A percentile compares a stretch with the other conserved stretches of the same genome.
Evolutionary conservation across 148 eudicot species (phyloP).

Genomic region (Limonium bicolor): DNA sequence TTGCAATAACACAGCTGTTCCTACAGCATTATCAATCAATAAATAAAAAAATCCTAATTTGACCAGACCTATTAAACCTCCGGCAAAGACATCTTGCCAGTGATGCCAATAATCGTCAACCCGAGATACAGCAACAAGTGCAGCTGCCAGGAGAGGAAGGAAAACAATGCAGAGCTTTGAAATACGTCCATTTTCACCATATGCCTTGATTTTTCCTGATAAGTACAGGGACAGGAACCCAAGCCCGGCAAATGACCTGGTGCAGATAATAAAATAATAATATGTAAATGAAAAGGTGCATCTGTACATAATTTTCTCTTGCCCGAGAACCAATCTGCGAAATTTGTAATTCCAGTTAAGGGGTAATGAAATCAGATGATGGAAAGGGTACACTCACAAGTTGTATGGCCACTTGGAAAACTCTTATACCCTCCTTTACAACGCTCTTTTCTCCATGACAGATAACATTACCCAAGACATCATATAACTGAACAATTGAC

Average conservation of each 20-base stretch:
- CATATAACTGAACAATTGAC: constrained; percentile 22
- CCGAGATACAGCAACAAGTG: constrained; percentile 67
- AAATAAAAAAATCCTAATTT: too few relatives aligned
- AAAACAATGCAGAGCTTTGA: constrained; percentile 56
- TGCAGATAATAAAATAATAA: not conserved
- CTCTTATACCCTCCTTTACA: constrained; percentile 86
- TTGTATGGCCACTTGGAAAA: constrained; percentile 89
- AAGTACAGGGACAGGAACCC: constrained; percentile 60
- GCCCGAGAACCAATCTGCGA: too few relatives aligned
- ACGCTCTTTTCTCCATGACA: constrained; percentile 28
- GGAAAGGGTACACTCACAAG: too few relatives aligned
- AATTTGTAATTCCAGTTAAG: too few relatives aligned
- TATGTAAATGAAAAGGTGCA: too few relatives aligned
- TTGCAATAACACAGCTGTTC: too few relatives aligned
- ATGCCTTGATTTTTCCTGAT: constrained; percentile 49
- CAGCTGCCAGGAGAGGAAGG: constrained; percentile 47
- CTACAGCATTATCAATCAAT: too few relatives aligned
- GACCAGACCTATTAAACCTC: constrained; percentile 71
- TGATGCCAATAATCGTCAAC: constrained; percentile 95
- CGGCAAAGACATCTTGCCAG: constrained; percentile 77
- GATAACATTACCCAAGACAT: constrained; percentile 24
- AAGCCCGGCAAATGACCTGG: constrained; percentile 90
- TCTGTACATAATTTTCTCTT: too few relatives aligned
- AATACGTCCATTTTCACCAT: constrained; percentile 52
- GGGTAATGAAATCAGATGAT: too few relatives aligned